These are phyloP conservation scores for Thielaviopsis euricoi DNA, from an alignment of 2,329 filamentous ascomycete species.

Conservation along the genomic window DNA sequence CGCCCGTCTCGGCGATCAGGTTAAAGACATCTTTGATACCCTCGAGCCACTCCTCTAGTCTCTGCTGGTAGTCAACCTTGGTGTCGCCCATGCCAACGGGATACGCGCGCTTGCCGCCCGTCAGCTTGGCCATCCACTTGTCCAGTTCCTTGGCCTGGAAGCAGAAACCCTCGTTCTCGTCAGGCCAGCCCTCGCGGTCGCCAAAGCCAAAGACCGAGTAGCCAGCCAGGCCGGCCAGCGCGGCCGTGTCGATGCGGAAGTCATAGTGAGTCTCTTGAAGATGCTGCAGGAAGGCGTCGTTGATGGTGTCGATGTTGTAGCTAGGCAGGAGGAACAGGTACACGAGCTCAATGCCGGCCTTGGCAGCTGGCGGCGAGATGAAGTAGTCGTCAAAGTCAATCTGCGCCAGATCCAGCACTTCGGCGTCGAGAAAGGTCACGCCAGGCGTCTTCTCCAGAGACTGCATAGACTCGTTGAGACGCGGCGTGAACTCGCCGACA, in stretches of 20 bases:
- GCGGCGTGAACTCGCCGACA: constrained; percentile 44
- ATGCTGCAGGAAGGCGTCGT: constrained; percentile 75
- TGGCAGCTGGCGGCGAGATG: constrained; percentile 51
- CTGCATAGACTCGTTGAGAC: constrained; percentile 35
- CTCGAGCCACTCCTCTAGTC: constrained; percentile 60
- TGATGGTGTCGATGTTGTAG: constrained; percentile 88
- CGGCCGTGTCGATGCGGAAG: constrained; percentile 84
- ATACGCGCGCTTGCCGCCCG: constrained; percentile 68
- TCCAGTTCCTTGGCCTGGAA: constrained; percentile 83
- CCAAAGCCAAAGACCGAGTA: constrained; percentile 93
- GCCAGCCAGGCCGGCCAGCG: constrained; percentile 58
- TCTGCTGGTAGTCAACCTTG: constrained; percentile 50
- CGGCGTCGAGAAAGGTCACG: constrained; percentile 33
- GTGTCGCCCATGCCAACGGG: constrained; percentile 79
- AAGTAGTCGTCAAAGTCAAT: constrained; percentile 92
- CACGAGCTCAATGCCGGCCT: constrained; percentile 44
- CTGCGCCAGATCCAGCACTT: constrained; percentile 63
- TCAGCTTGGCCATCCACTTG: constrained; percentile 94
- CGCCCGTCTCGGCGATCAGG: constrained; percentile 43
- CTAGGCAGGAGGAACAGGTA: constrained; percentile 78
- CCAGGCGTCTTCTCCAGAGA: constrained; percentile 22
- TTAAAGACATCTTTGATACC: constrained; percentile 58
- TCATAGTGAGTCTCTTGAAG: constrained; percentile 88
- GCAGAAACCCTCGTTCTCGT: constrained; percentile 79
- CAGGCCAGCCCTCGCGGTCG: constrained; percentile 82